Conservation (phyloP, 768 basidiomycete species). For the Podaxis sp. region DNA sequence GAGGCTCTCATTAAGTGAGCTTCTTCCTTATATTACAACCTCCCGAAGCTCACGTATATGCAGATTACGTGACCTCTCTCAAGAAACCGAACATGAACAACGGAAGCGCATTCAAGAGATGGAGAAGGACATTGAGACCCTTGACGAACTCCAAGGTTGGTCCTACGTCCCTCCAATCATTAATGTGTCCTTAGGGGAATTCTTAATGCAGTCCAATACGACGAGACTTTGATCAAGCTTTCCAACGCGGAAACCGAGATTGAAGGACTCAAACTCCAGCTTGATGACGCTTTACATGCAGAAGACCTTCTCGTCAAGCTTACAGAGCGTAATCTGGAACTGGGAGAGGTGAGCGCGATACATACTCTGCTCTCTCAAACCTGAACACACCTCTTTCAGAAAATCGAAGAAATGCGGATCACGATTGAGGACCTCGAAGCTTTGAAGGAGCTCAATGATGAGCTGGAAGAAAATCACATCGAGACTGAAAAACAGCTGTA, state of each 20-base stretch:
- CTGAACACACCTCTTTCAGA: slow-evolving; percentile 42
- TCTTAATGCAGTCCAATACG: slow-evolving; percentile 63
- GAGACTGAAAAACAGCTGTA: slow-evolving; percentile 92
- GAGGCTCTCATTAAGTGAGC: slow-evolving; percentile 85
- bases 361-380: not conserved
- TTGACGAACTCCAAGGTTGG: slow-evolving; percentile 81
- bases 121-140: slow-evolving; percentile 79
- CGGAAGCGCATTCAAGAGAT: slow-evolving; percentile 79
- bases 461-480: slow-evolving; percentile 93
- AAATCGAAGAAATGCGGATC: slow-evolving; percentile 97
- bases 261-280: slow-evolving; percentile 89
- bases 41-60: not conserved
- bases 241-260: slow-evolving; percentile 89
- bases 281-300: slow-evolving; percentile 92
- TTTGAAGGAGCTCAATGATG: slow-evolving; percentile 93
- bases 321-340: slow-evolving; percentile 89
- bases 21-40: not conserved
- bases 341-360: slow-evolving; percentile 71
- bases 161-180: slow-evolving; percentile 2
- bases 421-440: slow-evolving; percentile 96
- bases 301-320: slow-evolving; percentile 96
- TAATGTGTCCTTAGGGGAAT: not conserved
- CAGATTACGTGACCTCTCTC: slow-evolving; percentile 85
- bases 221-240: slow-evolving; percentile 75
- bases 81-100: slow-evolving; percentile 86